Base-by-base conservation (phyloP, 805 yeast species). In the Debaryomyces hansenii region DNA sequence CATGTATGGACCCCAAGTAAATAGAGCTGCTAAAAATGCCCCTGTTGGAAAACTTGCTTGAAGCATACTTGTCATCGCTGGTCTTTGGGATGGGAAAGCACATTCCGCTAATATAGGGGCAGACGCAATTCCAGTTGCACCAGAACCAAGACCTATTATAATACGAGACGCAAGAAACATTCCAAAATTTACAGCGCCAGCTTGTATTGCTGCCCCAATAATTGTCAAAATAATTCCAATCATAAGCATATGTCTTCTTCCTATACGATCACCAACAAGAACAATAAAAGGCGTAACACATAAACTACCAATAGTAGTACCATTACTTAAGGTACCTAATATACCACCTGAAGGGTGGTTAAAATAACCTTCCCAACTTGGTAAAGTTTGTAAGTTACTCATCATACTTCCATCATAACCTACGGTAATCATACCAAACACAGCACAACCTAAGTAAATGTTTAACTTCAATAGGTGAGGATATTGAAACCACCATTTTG, bases 251-350 rank as follows among this genome's bases (percentile, higher is more conserved):
- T 62, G 57, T 50, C 74, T 63, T 62, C 76, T 63, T 9, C 76
- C 77, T 35, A 69, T 54, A 18, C 66, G 68, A 44, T 70, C 75
- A 40, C 70, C 60, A 16, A 69, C 43, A 36, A 52, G 51, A 9
- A 83, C 80, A 20, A 84, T 61, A 5, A 58, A 53, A 38, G 85
- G 60, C 34, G 90, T 83, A 5, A 90, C 91, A 45, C 82, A 53
- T 51, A 85, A 75, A 0, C 89, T 87, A 32, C 95, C 95, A 47
- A 83, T 80, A 14, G 92, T 80, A 79, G 82, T 84, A 3, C 87
- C 67, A 2, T 87, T 82, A 8, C 87, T 84, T 49, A 87, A 77
- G 45, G 85, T 74, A 20, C 92, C 92, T 60, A 16, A 16, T 16
- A 16, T 16, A 16, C 45, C 41, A 52, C 75, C 75, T 5, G 49